phyloP scores from a whole-genome alignment of 768 basidiomycete species.

The Krasilnikovozyma curviuscula region DNA sequence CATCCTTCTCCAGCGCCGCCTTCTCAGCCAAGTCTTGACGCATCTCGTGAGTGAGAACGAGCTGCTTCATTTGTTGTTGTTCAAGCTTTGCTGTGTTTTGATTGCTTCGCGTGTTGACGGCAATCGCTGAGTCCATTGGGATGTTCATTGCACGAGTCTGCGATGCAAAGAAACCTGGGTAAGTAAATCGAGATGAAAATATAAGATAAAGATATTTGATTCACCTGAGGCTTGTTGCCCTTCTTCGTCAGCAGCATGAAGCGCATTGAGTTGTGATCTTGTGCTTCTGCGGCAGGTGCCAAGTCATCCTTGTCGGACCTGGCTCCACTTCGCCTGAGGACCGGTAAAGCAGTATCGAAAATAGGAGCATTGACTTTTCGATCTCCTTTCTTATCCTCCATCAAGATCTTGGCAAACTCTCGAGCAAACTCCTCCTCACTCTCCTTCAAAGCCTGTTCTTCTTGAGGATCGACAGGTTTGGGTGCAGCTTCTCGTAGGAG shows the following conservation, averaged over 20 bases:
- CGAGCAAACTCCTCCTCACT: constrained; percentile 62
- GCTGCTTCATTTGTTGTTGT: constrained; percentile 87
- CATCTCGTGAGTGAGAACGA: constrained; percentile 30
- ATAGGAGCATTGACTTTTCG: constrained; percentile 67
- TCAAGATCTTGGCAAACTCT: constrained; percentile 86
- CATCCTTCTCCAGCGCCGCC: constrained; percentile 17
- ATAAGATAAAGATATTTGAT: constrained; percentile 14
- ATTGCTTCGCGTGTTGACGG: constrained; percentile 72
- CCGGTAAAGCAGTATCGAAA: constrained; percentile 69
- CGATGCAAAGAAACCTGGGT: neutral
- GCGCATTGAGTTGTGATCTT: constrained; percentile 44
- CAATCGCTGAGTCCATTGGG: constrained; percentile 68
- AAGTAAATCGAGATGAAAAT: neutral
- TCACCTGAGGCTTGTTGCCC: constrained; percentile 77
- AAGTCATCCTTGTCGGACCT: constrained; percentile 36
- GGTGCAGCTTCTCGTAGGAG: constrained; percentile 6
- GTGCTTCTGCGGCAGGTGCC: constrained; percentile 15
- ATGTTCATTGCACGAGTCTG: constrained; percentile 76
- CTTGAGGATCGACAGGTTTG: no score
- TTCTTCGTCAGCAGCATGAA: constrained; percentile 84
- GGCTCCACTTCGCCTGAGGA: constrained; percentile 20
- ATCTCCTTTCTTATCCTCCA: constrained; percentile 70
- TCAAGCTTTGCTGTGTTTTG: constrained; percentile 89
- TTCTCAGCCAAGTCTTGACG: constrained; percentile 23
- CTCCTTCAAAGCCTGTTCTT: constrained; percentile 3